These are phyloP conservation scores for Lipomyces anomalus DNA, from an alignment of 805 yeast species.

Conservation along the genomic window DNA sequence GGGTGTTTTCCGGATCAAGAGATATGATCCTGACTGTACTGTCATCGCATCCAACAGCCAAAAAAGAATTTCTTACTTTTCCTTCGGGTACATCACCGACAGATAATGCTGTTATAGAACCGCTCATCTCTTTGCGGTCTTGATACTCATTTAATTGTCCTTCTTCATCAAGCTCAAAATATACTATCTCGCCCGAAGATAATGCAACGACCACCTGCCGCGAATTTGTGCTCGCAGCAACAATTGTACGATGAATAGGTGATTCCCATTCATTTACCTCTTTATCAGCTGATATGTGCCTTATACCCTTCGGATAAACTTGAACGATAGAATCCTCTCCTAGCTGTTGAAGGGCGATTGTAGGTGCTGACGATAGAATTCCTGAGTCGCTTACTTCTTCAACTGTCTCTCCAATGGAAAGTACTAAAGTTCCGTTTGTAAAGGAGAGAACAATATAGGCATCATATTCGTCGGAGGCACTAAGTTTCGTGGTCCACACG, in stretches of 20 bases:
- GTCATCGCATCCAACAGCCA: constrained; percentile 70
- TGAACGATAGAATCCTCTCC: constrained; percentile 64
- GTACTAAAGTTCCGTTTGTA: constrained; percentile 60
- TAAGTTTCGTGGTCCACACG: constrained; percentile 58
- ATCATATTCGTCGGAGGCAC: constrained; percentile 45
- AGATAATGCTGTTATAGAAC: constrained; percentile 43
- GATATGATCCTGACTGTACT: constrained; percentile 64
- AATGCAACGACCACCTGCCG: constrained; percentile 67
- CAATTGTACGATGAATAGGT: constrained; percentile 66
- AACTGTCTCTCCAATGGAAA: constrained; percentile 73
- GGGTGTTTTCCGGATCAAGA: constrained; percentile 50
- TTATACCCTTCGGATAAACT: constrained; percentile 62
- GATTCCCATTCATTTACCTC: constrained; percentile 68
- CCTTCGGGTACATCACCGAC: constrained; percentile 47
- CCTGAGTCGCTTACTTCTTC: constrained; percentile 69
- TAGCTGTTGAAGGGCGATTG: constrained; percentile 64
- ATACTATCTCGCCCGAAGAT: constrained; percentile 67
- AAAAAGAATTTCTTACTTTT: constrained; percentile 46
- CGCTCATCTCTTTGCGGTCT: constrained; percentile 50
- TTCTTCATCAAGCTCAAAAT: constrained; percentile 69
- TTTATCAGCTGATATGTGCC: constrained; percentile 43
- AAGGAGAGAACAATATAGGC: constrained; percentile 62
- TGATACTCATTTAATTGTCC: constrained; percentile 61
- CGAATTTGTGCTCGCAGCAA: constrained; percentile 55
- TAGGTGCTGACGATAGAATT: constrained; percentile 49